These are phyloP conservation scores for Cynara cardunculus DNA, from an alignment of 129 eudicot species.

Conservation along the genomic window DNA sequence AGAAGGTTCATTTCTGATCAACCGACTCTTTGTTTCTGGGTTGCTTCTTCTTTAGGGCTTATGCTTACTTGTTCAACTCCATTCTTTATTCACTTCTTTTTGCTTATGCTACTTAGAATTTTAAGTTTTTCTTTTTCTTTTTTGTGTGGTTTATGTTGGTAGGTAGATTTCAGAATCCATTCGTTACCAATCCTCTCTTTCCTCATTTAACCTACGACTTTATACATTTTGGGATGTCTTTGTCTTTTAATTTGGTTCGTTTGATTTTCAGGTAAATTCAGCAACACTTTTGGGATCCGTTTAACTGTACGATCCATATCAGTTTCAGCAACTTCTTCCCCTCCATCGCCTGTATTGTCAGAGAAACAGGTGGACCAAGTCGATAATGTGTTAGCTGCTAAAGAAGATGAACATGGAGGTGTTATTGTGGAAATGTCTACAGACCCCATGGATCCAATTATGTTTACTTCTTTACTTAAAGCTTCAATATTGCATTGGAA, in stretches of 20 bases:
- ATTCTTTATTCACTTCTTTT: background rate
- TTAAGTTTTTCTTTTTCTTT: too few species aligned
- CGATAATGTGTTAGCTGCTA: conserved; percentile 30
- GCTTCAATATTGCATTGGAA: conserved; percentile 70
- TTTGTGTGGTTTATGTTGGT: background rate
- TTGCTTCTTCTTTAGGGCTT: background rate
- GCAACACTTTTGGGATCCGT: conserved; percentile 4
- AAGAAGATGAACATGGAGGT: conserved; percentile 63
- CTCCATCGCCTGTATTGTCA: conserved; percentile 17
- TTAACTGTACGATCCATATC: conserved; percentile 21
- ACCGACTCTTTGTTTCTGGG: background rate
- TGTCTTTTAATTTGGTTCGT: background rate
- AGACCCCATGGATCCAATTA: conserved; percentile 46
- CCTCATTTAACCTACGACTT: background rate
- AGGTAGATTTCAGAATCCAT: too few species aligned
- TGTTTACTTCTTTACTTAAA: conserved; percentile 47
- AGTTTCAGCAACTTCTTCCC: conserved; percentile 20
- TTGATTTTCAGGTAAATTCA: conserved; percentile 26
- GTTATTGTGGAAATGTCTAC: conserved; percentile 61
- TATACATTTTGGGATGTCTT: background rate
- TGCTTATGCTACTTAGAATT: background rate
- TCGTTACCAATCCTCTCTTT: too few species aligned
- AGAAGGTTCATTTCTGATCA: conserved; percentile 5
- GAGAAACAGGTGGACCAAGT: conserved; percentile 37
- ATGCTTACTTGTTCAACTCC: background rate